Base-by-base conservation (phyloP, 1,139 yeast species). In the Trichomonascaceae sp. region DNA sequence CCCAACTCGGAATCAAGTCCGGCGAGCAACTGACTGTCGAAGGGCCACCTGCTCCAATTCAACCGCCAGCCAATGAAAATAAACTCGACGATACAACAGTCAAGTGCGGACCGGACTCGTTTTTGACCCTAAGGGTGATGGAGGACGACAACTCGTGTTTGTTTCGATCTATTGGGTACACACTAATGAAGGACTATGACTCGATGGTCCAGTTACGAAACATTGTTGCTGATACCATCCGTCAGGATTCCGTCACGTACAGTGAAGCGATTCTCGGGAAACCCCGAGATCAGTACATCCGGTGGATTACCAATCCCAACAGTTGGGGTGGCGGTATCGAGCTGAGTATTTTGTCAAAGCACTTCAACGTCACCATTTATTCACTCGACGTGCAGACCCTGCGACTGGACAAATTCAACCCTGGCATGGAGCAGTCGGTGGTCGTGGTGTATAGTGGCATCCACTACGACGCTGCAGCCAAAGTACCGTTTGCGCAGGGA, bases 271-370 rank as follows among this genome's bases (percentile, higher is more conserved):
- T 78, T 2, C 57, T 80, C 42, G 93, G 74, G 15, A 61, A 65
- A 38, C 59, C 69, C 0, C 57, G 65, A 2, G 49, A 53, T 0
- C 67, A 68, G 5, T 81, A 80, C 49, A 59, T 69, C 32, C 45
- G 57, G 6, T 80, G 92, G 92, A 80, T 80, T 18, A 44, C 51
- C 30, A 60, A 67, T 40, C 67, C 66, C 20, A 74, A 68, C 31
- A 68, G 81, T 16, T 80, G 93, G 93, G 93, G 93, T 14, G 93
- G 93, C 5, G 92, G 85, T 3, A 79, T 81, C 29, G 93, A 80
- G 51, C 57, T 80, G 37, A 73, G 76, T 11, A 76, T 81, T 6
- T 54, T 81, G 23, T 68, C 84, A 1, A 62, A 65, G 22, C 63
- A 68, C 47, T 63, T 77, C 33, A 58, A 62, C 3, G 53, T 77